Percentiles rank a stretch among this genome's conserved stretches.
Conservation (phyloP, 2,329 filamentous ascomycete genomes). For the Verticillium isaacii region DNA sequence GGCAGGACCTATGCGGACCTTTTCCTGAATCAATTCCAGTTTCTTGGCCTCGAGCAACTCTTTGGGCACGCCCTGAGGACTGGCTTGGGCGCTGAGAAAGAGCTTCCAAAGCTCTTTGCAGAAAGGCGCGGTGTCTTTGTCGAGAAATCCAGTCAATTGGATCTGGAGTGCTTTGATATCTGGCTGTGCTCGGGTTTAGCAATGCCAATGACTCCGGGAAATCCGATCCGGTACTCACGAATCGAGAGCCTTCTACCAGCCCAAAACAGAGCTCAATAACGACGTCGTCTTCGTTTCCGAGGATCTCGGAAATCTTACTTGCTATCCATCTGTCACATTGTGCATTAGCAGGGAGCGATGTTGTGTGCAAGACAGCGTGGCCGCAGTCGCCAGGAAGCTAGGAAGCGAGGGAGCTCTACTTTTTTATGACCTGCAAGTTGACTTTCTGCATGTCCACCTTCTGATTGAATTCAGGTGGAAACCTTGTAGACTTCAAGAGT, state of each 20-base stretch:
- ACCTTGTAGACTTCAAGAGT: slow-evolving; percentile 85
- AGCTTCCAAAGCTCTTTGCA: slow-evolving; percentile 94
- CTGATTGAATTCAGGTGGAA: slow-evolving; percentile 85
- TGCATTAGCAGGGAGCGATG: not conserved
- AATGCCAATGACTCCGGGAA: slow-evolving; percentile 12
- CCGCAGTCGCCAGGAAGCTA: not conserved
- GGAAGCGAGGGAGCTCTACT: slow-evolving; percentile 45
- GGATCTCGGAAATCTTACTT: slow-evolving; percentile 76
- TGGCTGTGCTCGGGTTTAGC: slow-evolving; percentile 52
- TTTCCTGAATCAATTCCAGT: slow-evolving; percentile 87
- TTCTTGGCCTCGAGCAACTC: slow-evolving; percentile 96
- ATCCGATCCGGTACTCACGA: slow-evolving; percentile 50
- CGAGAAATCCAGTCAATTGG: slow-evolving; percentile 88
- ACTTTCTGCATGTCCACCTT: slow-evolving; percentile 98
- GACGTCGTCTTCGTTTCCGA: slow-evolving; percentile 93
- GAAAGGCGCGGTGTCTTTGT: slow-evolving; percentile 83
- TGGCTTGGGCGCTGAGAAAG: slow-evolving; percentile 83
- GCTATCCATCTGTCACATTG: slow-evolving; percentile 75
- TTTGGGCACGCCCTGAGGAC: slow-evolving; percentile 86
- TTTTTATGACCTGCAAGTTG: slow-evolving; percentile 97
- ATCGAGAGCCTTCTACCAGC: slow-evolving; percentile 67
- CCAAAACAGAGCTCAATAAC: slow-evolving; percentile 80
- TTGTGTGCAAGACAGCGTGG: not conserved
- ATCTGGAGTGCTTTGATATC: slow-evolving; percentile 96
- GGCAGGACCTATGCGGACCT: slow-evolving; percentile 49